phyloP scores from a whole-genome alignment of 2,329 filamentous ascomycete genomes.

The Penicillium sp. region DNA sequence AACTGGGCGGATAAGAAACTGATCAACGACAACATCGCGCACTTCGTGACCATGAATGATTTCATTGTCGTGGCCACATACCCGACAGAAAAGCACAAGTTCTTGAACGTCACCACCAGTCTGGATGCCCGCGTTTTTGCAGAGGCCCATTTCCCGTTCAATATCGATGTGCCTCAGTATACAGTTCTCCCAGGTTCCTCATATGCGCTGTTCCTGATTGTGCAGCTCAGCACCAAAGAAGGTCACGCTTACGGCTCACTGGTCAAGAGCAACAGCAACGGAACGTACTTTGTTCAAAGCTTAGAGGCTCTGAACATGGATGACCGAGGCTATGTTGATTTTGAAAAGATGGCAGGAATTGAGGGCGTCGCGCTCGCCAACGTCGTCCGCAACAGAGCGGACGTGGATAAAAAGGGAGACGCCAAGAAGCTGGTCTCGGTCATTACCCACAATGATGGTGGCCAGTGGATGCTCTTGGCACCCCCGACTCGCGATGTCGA shows the following conservation, averaged over 20 bases:
- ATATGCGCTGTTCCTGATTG: slow-evolving; percentile 91
- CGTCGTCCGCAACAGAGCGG: slow-evolving; percentile 72
- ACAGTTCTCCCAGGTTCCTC: slow-evolving; percentile 94
- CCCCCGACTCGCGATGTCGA: slow-evolving; percentile 72
- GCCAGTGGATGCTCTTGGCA: slow-evolving; percentile 75
- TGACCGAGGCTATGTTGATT: slow-evolving; percentile 77
- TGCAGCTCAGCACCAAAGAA: slow-evolving; percentile 69
- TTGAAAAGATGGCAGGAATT: slow-evolving; percentile 90
- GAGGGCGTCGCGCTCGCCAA: slow-evolving; percentile 91
- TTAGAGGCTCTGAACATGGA: slow-evolving; percentile 81
- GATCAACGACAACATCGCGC: slow-evolving; percentile 70
- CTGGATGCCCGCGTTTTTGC: slow-evolving; percentile 83
- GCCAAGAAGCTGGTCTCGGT: slow-evolving; percentile 82
- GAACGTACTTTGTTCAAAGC: slow-evolving; percentile 89
- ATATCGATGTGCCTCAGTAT: slow-evolving; percentile 79
- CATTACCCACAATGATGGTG: slow-evolving; percentile 96
- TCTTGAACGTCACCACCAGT: slow-evolving; percentile 76
- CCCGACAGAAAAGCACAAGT: slow-evolving; percentile 61
- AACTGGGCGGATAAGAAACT: slow-evolving; percentile 68
- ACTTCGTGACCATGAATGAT: slow-evolving; percentile 93
- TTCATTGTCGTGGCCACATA: slow-evolving; percentile 87
- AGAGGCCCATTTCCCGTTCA: slow-evolving; percentile 78
- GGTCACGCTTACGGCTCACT: slow-evolving; percentile 78
- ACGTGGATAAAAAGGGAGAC: slow-evolving; percentile 60
- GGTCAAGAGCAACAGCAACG: slow-evolving; percentile 98